Evolutionary conservation across 75 land plant genomes (phyloP), one percentile per base, ranked within the genome.

Genomic region (Picea sitchensis): DNA sequence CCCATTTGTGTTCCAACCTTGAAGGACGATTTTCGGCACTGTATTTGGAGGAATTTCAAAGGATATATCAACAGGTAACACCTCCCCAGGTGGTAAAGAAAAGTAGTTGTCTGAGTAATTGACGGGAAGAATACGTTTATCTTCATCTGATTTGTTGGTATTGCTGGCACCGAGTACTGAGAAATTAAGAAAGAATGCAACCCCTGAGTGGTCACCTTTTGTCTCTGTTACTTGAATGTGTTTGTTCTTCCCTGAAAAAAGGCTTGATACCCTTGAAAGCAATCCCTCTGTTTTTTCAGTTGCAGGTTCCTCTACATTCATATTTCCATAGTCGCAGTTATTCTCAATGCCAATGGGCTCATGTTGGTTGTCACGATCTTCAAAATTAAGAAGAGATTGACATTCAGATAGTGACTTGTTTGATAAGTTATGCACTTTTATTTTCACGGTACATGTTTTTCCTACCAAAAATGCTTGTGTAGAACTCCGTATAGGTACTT

Each of bases 41-140:
- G 81, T 80, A 4, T 87, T 88, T 12, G 76, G 78, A 60, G 91
- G 92, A 34, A 82, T 84, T 89, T 88, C 88, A 78, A 96, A 94
- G 5, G 84, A 73, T 58, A 96, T 80, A n/a, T 77, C 76, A 41
- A 94, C 74, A 2, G 82, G 44, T 79, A 90, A 85, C 17, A 15
- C 72, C 84, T 96, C 99, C 20, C 92, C 93, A 20, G 98, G 99
- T 0, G 87, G 89, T 18, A 94, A 64, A 2, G 99, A 96, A 67
- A 96, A 90, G 65, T 91, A 96, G 84, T 96, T 96, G 60, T 94
- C 89, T 12, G 99, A 90, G 75, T 96, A 96, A 78, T 86, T 92
- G 41, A 94, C 99, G 15, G 99, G 97, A n/a, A 96, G 94, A 58
- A 96, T 91, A 75, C 99, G 86, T 12, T 89, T 86, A 78, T 94